Conservation (phyloP, 441 rosid species). For the Populus tomentosa region DNA sequence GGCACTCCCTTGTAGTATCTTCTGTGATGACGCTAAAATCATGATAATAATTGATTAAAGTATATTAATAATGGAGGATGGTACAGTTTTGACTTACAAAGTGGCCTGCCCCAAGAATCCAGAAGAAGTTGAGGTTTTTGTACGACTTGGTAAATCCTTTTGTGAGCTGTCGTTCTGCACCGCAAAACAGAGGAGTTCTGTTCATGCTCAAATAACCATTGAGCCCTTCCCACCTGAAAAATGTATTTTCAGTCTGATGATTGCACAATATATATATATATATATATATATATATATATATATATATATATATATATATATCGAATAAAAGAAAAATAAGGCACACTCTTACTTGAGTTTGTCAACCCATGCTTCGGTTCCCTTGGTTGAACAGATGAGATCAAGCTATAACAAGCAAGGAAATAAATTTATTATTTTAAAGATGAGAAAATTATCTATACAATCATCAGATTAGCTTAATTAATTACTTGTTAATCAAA, state of each 20-base stretch:
- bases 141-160: constrained; percentile 70
- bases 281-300: neutral
- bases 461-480: too few relatives aligned
- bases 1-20: too few relatives aligned
- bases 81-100: constrained; percentile 49
- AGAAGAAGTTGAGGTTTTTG: constrained; percentile 73
- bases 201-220: constrained; percentile 29
- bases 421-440: neutral
- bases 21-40: too few relatives aligned
- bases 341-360: constrained; percentile 69
- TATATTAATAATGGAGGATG: too few relatives aligned
- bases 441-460: neutral
- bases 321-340: too few relatives aligned
- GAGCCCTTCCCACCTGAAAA: constrained; percentile 74
- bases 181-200: constrained; percentile 58
- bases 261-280: neutral
- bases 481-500: too few relatives aligned
- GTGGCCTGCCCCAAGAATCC: constrained; percentile 97
- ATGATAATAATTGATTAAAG: too few relatives aligned
- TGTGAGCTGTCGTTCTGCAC: constrained; percentile 29
- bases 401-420: constrained; percentile 46
- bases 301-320: neutral
- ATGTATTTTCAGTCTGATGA: neutral
- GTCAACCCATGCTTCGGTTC: constrained; percentile 84
- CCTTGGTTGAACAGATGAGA: constrained; percentile 81